These are phyloP conservation scores for Apiospora kogelbergensis DNA, from an alignment of 2,329 filamentous ascomycete genomes.

Conservation along the genomic window DNA sequence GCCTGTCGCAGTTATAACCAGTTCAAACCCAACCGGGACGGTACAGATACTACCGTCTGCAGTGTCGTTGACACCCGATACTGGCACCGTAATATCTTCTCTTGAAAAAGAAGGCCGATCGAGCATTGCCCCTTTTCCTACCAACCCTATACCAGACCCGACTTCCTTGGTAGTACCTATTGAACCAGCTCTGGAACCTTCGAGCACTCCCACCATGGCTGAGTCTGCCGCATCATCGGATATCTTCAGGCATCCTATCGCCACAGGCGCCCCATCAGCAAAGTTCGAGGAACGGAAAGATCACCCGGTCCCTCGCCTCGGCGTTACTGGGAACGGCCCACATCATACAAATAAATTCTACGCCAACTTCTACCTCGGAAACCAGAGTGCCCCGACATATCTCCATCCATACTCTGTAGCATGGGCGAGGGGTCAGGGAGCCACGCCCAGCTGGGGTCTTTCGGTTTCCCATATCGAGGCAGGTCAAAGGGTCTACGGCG, in stretches of 20 bases:
- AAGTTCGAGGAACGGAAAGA: constrained; percentile 48
- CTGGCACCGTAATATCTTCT: constrained; percentile 32
- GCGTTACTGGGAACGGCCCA: constrained; percentile 48
- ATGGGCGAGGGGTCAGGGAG: constrained; percentile 65
- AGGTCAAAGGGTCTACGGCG: constrained; percentile 66
- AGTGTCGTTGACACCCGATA: constrained; percentile 26
- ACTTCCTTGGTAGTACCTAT: constrained; percentile 33
- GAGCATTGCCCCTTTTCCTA: constrained; percentile 27
- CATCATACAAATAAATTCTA: constrained; percentile 80
- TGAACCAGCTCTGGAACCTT: constrained; percentile 15
- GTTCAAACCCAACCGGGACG: constrained; percentile 28
- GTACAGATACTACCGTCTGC: constrained; percentile 34
- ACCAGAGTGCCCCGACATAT: constrained; percentile 68
- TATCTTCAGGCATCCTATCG: constrained; percentile 58
- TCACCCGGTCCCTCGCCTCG: constrained; percentile 58
- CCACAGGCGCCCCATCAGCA: constrained; percentile 49
- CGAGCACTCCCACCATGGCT: constrained; percentile 22
- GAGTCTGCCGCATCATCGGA: constrained; percentile 31
- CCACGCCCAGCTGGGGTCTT: constrained; percentile 72
- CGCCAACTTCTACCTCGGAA: constrained; percentile 75
- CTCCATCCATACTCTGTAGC: constrained; percentile 73
- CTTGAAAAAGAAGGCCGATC: constrained; percentile 29
- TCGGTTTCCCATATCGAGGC: constrained; percentile 72
- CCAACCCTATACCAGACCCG: constrained; percentile 35
- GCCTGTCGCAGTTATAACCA: constrained; percentile 32